Base-by-base conservation (phyloP, 1,284 basidiomycete species). In the Thelephora terrestris region DNA sequence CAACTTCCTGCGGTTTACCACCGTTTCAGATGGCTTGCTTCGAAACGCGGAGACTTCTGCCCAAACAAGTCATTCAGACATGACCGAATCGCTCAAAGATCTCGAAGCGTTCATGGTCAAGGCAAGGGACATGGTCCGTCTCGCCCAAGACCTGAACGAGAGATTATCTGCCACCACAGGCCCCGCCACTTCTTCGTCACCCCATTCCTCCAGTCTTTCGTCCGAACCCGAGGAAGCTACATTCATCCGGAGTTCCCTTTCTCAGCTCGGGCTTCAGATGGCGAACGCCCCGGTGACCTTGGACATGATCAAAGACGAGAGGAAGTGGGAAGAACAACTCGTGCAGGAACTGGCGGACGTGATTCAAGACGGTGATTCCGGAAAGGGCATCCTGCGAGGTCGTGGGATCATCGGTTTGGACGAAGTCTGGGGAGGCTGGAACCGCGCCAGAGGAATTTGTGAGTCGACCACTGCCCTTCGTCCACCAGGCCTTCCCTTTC, bases 351-450 rank as follows among this genome's bases (percentile, higher is more conserved):
- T 99, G 1, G 85, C 80, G 0, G 68, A 74, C 1, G 70, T 98
- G 2, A 70, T 98, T 14, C 75, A 84, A 55, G 79, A 81, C 43
- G 51, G 51, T 43, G 56, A 61, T 36, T 55, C 61, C 20, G 62
- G 60, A 0, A 65, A 69, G 2, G 79, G 83, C 9, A 69, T 85
- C 57, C 83, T 87, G 82, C 71, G 71, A 52, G 68, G 71, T 32
- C 73, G 84, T 39, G 92, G 90, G 0, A 76, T 98, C 16, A 74
- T 97, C 20, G 89, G 85, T 0, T 70, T 98, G 17, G 95, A 99
- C 63, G 93, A 97, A 63, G 86, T 92, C 0, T 99, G 95, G 95
- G 92, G 92, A 39, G 78, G 89, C 1, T 99, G 95, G 95, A 98
- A 98, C 64, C 82, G 95, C 46, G 92, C 91, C 2, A 71, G 95